Percentiles rank a stretch among this genome's conserved stretches.
phyloP scores from a whole-genome alignment of 192 early-diverging fungal genomes.

The Rhizophagus clarus region DNA sequence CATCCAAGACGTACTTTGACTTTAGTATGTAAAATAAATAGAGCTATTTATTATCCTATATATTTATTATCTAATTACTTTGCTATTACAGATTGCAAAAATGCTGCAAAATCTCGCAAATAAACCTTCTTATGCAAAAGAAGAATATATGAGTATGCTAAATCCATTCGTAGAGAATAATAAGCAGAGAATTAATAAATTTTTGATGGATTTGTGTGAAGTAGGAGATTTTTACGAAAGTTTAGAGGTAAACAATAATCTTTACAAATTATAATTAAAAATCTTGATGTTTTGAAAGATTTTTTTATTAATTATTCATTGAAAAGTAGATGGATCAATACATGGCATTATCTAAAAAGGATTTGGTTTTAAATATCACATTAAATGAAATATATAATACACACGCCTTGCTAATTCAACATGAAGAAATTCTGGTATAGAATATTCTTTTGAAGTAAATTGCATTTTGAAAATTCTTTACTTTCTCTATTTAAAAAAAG shows the following conservation, averaged over 20 bases:
- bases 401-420: slow-evolving; percentile 80
- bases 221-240: slow-evolving; percentile 94
- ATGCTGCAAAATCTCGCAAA: slow-evolving; percentile 95
- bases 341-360: slow-evolving; percentile 91
- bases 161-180: slow-evolving; percentile 91
- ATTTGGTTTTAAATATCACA: slow-evolving; percentile 85
- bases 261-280: neutral
- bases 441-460: neutral
- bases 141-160: slow-evolving; percentile 87
- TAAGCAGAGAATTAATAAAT: slow-evolving; percentile 81
- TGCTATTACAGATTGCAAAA: slow-evolving; percentile 72
- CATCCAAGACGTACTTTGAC: slow-evolving; percentile 87
- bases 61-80: neutral
- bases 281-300: neutral
- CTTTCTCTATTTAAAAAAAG: neutral
- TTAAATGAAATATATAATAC: slow-evolving; percentile 96
- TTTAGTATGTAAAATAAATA: slow-evolving; percentile 51
- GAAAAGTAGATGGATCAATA: slow-evolving; percentile 88
- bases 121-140: slow-evolving; percentile 89
- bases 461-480: neutral
- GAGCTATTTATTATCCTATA: neutral
- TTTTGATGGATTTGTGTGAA: slow-evolving; percentile 91
- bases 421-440: slow-evolving; percentile 67
- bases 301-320: neutral
- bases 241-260: slow-evolving; percentile 59